These are phyloP conservation scores for Suhomyces tanzawaensis DNA, from an alignment of 805 yeast genomes.

Conservation along the genomic window DNA sequence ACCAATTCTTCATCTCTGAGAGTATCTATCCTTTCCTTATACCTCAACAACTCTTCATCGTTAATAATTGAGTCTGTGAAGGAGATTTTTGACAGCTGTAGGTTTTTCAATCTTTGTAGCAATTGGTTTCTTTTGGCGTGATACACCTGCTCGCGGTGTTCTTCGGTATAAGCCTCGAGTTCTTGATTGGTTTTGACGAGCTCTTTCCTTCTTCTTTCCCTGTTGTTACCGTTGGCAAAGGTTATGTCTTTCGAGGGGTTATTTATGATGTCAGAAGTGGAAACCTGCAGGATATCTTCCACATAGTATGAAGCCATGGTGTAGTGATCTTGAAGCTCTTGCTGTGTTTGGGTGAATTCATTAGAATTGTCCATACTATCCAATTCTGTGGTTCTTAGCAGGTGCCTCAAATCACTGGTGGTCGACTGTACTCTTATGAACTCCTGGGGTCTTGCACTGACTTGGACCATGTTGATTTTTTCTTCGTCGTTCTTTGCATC, in stretches of 20 bases:
- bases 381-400: not conserved
- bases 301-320: no score
- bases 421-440: slow-evolving; percentile 1
- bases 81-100: slow-evolving; percentile 24
- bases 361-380: not conserved
- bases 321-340: no score
- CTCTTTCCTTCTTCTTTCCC: slow-evolving; percentile 24
- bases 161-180: slow-evolving; percentile 17
- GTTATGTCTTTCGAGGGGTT: slow-evolving; percentile 11
- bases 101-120: slow-evolving; percentile 21
- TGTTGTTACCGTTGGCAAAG: slow-evolving; percentile 15
- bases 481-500: not conserved
- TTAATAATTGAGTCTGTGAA: slow-evolving; percentile 20
- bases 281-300: not conserved
- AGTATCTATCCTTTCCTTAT: slow-evolving; percentile 17
- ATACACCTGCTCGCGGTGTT: slow-evolving; percentile 20
- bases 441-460: not conserved
- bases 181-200: slow-evolving; percentile 14
- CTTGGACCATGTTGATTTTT: not conserved
- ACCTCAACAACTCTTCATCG: slow-evolving; percentile 29
- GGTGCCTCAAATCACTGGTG: slow-evolving; percentile 6
- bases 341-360: not conserved
- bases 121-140: slow-evolving; percentile 22
- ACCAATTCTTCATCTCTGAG: slow-evolving; percentile 34
- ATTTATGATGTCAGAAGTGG: slow-evolving; percentile 5